These are phyloP conservation scores for Podospora conica DNA, from an alignment of 495 filamentous ascomycete genomes.

Conservation along the genomic window DNA sequence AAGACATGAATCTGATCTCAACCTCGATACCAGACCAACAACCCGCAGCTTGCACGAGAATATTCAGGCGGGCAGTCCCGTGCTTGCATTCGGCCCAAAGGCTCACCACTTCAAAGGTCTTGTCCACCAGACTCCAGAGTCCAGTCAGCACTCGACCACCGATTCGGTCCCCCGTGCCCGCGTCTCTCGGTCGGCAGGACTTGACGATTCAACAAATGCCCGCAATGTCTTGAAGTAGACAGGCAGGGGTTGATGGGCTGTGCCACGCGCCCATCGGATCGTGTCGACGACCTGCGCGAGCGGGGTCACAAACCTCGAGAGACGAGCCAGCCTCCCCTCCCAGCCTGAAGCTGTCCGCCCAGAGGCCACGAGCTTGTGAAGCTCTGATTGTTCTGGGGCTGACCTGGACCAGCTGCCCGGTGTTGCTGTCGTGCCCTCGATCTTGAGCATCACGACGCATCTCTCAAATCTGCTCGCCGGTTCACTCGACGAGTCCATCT, in stretches of 20 bases:
- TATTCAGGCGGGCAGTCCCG: too few species aligned
- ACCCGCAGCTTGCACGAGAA: too few species aligned
- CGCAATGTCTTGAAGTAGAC: neutral
- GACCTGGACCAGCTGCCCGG: neutral
- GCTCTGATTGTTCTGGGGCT: neutral
- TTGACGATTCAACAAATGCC: neutral
- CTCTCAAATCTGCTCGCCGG: neutral
- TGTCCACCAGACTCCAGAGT: too few species aligned
- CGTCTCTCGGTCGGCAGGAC: neutral
- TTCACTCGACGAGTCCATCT: neutral
- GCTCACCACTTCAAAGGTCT: too few species aligned
- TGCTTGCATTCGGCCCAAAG: too few species aligned
- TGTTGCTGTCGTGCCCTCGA: too few species aligned
- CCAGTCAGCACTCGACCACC: too few species aligned
- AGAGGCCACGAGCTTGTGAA: neutral
- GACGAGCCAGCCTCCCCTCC: neutral
- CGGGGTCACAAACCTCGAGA: neutral
- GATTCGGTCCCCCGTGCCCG: too few species aligned
- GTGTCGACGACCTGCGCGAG: neutral
- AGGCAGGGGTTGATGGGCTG: neutral
- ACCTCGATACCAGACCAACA: too few species aligned
- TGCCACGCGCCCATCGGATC: neutral
- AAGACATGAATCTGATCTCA: too few species aligned
- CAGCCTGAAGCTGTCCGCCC: too few species aligned
- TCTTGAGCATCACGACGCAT: neutral